phyloP scores from a whole-genome alignment of 2,329 filamentous ascomycete species.

The Scedosporium apiospermum region DNA sequence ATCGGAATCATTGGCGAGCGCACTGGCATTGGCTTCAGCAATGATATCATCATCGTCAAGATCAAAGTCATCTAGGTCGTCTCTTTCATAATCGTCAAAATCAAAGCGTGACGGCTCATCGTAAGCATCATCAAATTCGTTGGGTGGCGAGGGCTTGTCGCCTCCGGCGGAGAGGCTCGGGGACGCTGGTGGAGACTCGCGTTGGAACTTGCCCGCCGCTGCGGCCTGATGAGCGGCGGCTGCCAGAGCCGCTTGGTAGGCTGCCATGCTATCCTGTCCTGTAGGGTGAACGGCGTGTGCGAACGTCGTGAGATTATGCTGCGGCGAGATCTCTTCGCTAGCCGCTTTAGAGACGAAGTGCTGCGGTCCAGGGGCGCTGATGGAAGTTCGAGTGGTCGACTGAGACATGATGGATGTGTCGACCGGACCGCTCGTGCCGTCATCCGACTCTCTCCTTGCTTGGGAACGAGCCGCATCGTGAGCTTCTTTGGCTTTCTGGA shows the following conservation, averaged over 20 bases:
- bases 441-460: conserved; percentile 26
- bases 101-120: conserved; percentile 10
- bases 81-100: conserved; percentile 40
- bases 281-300: background rate
- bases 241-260: conserved; percentile 77
- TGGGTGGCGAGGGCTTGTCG: conserved; percentile 3
- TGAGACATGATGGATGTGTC: conserved; percentile 31
- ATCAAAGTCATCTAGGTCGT: conserved; percentile 35
- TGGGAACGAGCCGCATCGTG: conserved; percentile 6
- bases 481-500: conserved; percentile 39
- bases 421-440: conserved; percentile 32
- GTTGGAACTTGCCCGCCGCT: conserved; percentile 64
- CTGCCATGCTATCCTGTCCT: conserved; percentile 33
- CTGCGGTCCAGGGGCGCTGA: background rate
- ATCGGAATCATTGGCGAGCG: conserved; percentile 81
- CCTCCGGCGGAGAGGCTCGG: conserved; percentile 9
- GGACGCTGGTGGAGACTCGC: conserved; percentile 37
- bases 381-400: conserved; percentile 45
- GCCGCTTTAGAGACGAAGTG: background rate
- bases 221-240: conserved; percentile 71
- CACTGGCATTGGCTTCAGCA: conserved; percentile 89
- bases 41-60: conserved; percentile 86
- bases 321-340: conserved; percentile 1
- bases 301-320: background rate
- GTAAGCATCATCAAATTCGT: conserved; percentile 7